A percentile compares a stretch with the other conserved stretches of the same genome.
Conservation (phyloP, 306 rosid species). For the Castanea mollissima region DNA sequence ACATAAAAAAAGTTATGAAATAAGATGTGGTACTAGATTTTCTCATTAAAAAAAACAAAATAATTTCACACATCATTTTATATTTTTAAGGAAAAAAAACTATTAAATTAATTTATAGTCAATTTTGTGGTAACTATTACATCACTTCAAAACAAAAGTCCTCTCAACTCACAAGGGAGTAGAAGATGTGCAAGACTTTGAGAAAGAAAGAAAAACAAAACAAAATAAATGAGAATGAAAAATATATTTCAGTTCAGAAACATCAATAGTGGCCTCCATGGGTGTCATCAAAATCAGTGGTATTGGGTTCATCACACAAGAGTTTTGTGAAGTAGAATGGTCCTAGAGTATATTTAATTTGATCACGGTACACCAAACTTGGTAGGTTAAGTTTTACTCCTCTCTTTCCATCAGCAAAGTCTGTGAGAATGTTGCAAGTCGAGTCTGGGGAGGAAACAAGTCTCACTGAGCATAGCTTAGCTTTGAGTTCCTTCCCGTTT, state of each 20-base stretch:
- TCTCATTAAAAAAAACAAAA: no score
- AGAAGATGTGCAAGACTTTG: not conserved
- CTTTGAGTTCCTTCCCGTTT: conserved; percentile 46
- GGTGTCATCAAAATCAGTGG: not conserved
- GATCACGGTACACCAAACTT: conserved; percentile 42
- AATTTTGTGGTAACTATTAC: no score
- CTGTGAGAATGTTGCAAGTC: conserved; percentile 66
- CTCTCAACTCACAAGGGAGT: no score
- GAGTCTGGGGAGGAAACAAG: conserved; percentile 69
- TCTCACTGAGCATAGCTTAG: conserved; percentile 51
- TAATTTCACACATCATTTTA: no score
- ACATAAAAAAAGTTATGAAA: no score
- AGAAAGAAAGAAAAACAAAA: not conserved
- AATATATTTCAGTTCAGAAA: not conserved
- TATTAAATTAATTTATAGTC: no score
- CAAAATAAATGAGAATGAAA: not conserved
- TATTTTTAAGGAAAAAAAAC: no score
- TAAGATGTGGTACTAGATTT: no score
- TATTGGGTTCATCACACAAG: conserved; percentile 62
- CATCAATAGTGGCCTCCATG: not conserved
- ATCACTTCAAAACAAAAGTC: no score
- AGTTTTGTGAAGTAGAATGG: conserved; percentile 75
- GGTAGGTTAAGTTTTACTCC: conserved; percentile 55
- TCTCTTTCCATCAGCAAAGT: conserved; percentile 56
- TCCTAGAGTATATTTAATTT: conserved; percentile 32